These are phyloP conservation scores for Pseudogymnoascus sp. DNA, from an alignment of 2,329 filamentous ascomycete genomes.

Conservation along the genomic window DNA sequence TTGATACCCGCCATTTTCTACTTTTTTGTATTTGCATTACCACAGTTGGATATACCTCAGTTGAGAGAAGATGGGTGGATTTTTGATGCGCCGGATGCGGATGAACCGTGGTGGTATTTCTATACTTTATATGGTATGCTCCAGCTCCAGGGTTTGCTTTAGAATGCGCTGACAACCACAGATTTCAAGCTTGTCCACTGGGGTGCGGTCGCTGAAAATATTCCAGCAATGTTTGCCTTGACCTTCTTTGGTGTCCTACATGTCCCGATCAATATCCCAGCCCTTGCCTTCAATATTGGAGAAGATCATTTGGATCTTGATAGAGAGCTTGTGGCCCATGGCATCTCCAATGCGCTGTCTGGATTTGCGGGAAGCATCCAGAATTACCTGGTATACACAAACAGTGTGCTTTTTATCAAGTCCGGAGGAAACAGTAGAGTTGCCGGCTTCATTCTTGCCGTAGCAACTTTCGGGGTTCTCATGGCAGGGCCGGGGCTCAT, in stretches of 20 bases:
- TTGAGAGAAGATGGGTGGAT: conserved; percentile 78
- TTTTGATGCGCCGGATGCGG: conserved; percentile 74
- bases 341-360: conserved; percentile 84
- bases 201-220: conserved; percentile 70
- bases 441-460: conserved; percentile 76
- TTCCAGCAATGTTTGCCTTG: conserved; percentile 91
- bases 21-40: conserved; percentile 61
- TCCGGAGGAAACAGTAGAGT: conserved; percentile 82
- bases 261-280: conserved; percentile 96
- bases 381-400: conserved; percentile 96
- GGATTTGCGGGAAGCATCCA: conserved; percentile 81
- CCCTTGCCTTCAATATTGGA: conserved; percentile 78
- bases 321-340: conserved; percentile 83
- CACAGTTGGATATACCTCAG: conserved; percentile 55
- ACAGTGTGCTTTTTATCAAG: conserved; percentile 92
- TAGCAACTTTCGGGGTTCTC: conserved; percentile 72
- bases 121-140: conserved; percentile 84
- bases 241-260: conserved; percentile 97
- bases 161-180: conserved; percentile 28
- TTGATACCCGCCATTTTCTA: conserved; percentile 70
- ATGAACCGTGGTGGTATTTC: conserved; percentile 94
- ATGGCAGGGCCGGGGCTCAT: conserved; percentile 79
- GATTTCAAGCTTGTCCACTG: conserved; percentile 77
- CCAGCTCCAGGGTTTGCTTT: conserved; percentile 14
- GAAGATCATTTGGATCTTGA: conserved; percentile 91